Conservation (phyloP, 2,329 filamentous ascomycete genomes). For the Colletotrichum incanum region DNA sequence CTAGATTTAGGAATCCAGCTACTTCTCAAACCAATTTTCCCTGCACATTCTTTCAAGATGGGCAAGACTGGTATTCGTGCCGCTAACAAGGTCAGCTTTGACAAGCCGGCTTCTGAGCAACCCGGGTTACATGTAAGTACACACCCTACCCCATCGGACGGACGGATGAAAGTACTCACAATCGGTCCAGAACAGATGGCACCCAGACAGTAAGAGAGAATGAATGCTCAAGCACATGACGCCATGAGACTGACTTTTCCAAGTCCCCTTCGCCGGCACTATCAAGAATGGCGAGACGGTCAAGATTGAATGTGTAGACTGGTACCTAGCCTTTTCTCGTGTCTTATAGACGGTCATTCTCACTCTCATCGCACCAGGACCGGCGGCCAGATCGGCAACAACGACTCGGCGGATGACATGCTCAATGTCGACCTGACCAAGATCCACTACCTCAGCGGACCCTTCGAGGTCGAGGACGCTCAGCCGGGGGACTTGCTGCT, state of each 20-base stretch:
- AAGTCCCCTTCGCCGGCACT: constrained; percentile 80
- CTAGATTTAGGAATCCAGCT: background rate
- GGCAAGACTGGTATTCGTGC: constrained; percentile 75
- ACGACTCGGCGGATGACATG: constrained; percentile 91
- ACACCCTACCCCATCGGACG: background rate
- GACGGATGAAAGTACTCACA: background rate
- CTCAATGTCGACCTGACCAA: constrained; percentile 87
- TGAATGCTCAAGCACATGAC: background rate
- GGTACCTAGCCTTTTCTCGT: constrained; percentile 58
- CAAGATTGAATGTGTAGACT: constrained; percentile 94
- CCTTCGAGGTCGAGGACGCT: constrained; percentile 88
- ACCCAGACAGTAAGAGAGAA: constrained; percentile 80
- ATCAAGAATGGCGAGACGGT: constrained; percentile 90
- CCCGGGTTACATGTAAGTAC: constrained; percentile 77
- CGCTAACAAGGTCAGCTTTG: constrained; percentile 80
- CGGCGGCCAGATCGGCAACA: constrained; percentile 88
- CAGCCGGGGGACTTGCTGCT: constrained; percentile 88
- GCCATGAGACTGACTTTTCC: constrained; percentile 19
- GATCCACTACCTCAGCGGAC: constrained; percentile 90
- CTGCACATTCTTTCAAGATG: constrained; percentile 59
- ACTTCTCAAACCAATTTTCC: no score
- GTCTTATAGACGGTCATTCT: constrained; percentile 31
- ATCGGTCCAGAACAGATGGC: constrained; percentile 83
- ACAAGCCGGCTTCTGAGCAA: constrained; percentile 81
- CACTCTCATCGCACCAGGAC: constrained; percentile 61